phyloP scores from a whole-genome alignment of 805 yeast genomes.

The Kazachstania taianensis region DNA sequence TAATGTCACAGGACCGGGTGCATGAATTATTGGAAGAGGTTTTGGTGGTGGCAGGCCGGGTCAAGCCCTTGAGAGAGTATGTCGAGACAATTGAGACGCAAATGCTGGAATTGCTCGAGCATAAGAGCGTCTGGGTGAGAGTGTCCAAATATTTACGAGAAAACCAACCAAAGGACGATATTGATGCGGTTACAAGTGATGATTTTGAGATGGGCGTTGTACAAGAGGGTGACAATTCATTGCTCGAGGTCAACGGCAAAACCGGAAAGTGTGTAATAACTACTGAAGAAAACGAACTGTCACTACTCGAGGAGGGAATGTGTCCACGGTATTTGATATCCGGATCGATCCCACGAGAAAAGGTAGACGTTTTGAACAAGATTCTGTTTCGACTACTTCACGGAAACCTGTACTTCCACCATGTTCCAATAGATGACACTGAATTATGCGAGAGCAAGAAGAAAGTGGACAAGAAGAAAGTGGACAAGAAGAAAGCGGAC shows the following conservation, averaged over 20 bases:
- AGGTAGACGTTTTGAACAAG: slow-evolving; percentile 61
- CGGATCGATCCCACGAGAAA: slow-evolving; percentile 72
- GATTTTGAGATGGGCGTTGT: not conserved
- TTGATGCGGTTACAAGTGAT: slow-evolving; percentile 2
- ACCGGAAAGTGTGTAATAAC: too few relatives aligned
- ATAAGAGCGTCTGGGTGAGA: too few relatives aligned
- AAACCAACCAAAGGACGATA: slow-evolving; percentile 3
- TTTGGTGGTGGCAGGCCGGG: too few relatives aligned
- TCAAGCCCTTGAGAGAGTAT: too few relatives aligned
- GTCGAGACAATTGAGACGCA: too few relatives aligned
- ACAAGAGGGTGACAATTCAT: too few relatives aligned
- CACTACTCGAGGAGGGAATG: slow-evolving; percentile 8
- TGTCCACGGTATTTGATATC: slow-evolving; percentile 34
- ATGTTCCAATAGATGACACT: slow-evolving; percentile 60
- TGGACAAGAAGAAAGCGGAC: slow-evolving; percentile 43
- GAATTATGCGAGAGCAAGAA: too few relatives aligned
- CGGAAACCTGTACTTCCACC: slow-evolving; percentile 78
- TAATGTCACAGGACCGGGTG: too few relatives aligned
- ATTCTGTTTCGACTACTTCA: slow-evolving; percentile 88
- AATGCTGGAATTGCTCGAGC: too few relatives aligned
- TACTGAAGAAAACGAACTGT: slow-evolving; percentile 1
- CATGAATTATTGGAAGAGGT: too few relatives aligned
- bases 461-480: too few relatives aligned
- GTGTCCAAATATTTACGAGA: slow-evolving; percentile 53
- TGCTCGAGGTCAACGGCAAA: too few relatives aligned